Conservation (phyloP, 331 rosid species). For the Dryas integrifolia region DNA sequence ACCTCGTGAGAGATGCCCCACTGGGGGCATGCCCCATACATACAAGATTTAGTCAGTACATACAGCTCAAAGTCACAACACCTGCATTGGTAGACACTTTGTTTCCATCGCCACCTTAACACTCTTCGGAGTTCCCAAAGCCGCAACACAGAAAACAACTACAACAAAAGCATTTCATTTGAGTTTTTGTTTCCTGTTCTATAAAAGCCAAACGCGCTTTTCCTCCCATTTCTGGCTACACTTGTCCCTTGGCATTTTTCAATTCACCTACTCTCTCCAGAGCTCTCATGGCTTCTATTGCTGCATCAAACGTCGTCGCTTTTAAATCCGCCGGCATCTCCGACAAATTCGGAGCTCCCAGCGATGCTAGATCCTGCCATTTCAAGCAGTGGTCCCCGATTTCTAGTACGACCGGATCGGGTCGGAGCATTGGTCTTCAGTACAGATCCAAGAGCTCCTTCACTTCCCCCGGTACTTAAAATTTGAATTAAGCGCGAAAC, state of each 20-base stretch:
- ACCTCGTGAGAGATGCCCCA: too few relatives aligned
- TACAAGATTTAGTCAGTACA: too few relatives aligned
- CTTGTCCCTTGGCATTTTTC: conserved; percentile 23
- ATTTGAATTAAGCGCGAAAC: neutral
- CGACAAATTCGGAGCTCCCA: conserved; percentile 25
- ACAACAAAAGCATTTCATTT: neutral
- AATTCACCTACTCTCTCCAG: conserved; percentile 27
- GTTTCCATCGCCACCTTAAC: conserved; percentile 46
- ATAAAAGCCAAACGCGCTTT: conserved; percentile 12
- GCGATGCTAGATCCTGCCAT: conserved; percentile 30
- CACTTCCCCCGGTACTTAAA: conserved; percentile 45
- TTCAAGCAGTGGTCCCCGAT: conserved; percentile 53
- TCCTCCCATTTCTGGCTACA: conserved; percentile 31
- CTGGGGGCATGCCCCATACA: too few relatives aligned
- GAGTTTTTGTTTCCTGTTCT: neutral
- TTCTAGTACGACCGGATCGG: conserved; percentile 15
- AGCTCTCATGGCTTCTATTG: conserved; percentile 64
- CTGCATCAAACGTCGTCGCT: conserved; percentile 56
- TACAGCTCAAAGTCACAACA: neutral
- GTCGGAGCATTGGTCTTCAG: conserved; percentile 35
- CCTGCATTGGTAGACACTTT: conserved; percentile 17
- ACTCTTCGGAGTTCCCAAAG: conserved; percentile 60
- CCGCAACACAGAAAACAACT: conserved; percentile 9
- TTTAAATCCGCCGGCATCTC: conserved; percentile 36
- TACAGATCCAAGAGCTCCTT: conserved; percentile 47